These are phyloP conservation scores for Monosporascus sp. DNA, from an alignment of 2,329 filamentous ascomycete genomes.

Conservation along the genomic window DNA sequence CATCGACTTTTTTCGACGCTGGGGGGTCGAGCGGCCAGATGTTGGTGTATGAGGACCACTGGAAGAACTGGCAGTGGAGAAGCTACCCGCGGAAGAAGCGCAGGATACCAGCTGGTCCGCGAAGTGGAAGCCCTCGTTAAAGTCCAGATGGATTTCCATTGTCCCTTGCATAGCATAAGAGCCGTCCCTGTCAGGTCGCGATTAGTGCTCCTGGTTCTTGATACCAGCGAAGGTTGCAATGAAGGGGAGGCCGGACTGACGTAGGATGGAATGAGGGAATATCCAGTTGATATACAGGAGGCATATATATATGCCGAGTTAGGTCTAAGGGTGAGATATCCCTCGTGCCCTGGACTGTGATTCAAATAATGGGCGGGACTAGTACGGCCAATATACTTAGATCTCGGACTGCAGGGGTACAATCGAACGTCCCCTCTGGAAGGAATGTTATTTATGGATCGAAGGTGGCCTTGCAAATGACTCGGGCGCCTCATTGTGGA, in stretches of 20 bases:
- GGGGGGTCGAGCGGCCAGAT: slow-evolving; percentile 29
- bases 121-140: slow-evolving; percentile 22
- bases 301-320: slow-evolving; percentile 7
- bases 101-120: slow-evolving; percentile 14
- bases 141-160: slow-evolving; percentile 32
- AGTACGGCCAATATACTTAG: slow-evolving; percentile 22
- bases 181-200: slow-evolving; percentile 6
- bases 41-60: slow-evolving; percentile 27
- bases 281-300: slow-evolving; percentile 22
- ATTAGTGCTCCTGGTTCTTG: slow-evolving; percentile 7
- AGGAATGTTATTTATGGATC: slow-evolving; percentile 23
- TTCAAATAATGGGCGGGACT: slow-evolving; percentile 17
- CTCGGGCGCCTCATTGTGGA: not conserved
- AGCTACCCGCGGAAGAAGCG: slow-evolving; percentile 22
- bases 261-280: slow-evolving; percentile 23
- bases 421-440: slow-evolving; percentile 13
- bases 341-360: slow-evolving; percentile 14
- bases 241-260: slow-evolving; percentile 8
- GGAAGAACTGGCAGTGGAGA: slow-evolving; percentile 25
- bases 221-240: slow-evolving; percentile 9
- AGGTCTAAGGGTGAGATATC: slow-evolving; percentile 15
- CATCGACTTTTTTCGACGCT: slow-evolving; percentile 15
- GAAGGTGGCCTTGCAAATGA: slow-evolving; percentile 8
- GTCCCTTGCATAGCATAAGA: slow-evolving; percentile 13
- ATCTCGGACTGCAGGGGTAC: slow-evolving; percentile 22